phyloP scores from a whole-genome alignment of 345 rosid genomes.

The Combretum micranthum region DNA sequence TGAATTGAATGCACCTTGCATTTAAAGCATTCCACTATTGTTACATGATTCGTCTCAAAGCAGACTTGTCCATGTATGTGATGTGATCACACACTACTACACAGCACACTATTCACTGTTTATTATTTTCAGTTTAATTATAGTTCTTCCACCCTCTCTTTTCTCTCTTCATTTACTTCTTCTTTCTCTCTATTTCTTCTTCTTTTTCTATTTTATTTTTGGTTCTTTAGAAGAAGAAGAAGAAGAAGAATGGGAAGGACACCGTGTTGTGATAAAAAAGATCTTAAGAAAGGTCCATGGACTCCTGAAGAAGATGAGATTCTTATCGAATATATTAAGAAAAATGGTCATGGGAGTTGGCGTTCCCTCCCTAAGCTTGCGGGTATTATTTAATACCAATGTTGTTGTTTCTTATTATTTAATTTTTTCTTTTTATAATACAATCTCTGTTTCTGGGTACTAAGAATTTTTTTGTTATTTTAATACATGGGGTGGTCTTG shows the following conservation, averaged over 20 bases:
- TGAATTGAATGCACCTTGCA: background rate
- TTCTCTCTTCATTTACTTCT: background rate
- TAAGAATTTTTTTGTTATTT: too few species aligned
- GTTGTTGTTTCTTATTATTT: background rate
- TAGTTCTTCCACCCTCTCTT: background rate
- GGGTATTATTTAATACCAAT: conserved; percentile 21
- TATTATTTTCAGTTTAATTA: too few species aligned
- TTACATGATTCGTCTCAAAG: conserved; percentile 5
- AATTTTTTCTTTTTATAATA: background rate
- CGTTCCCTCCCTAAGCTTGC: conserved; percentile 85
- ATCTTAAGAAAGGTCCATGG: conserved; percentile 97
- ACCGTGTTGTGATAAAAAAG: conserved; percentile 80
- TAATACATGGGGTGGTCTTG: too few species aligned
- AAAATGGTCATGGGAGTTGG: conserved; percentile 95
- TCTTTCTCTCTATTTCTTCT: background rate
- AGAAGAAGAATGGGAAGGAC: conserved; percentile 67
- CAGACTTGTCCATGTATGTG: too few species aligned
- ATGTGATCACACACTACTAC: too few species aligned
- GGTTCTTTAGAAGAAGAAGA: background rate
- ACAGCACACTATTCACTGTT: too few species aligned
- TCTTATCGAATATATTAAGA: conserved; percentile 60
- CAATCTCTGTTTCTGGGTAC: background rate
- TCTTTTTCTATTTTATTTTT: background rate
- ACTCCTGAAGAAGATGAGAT: conserved; percentile 87
- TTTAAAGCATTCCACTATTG: conserved; percentile 2